Conservation (phyloP, 2,329 filamentous ascomycete species). For the Cladosporium oxysporum region DNA sequence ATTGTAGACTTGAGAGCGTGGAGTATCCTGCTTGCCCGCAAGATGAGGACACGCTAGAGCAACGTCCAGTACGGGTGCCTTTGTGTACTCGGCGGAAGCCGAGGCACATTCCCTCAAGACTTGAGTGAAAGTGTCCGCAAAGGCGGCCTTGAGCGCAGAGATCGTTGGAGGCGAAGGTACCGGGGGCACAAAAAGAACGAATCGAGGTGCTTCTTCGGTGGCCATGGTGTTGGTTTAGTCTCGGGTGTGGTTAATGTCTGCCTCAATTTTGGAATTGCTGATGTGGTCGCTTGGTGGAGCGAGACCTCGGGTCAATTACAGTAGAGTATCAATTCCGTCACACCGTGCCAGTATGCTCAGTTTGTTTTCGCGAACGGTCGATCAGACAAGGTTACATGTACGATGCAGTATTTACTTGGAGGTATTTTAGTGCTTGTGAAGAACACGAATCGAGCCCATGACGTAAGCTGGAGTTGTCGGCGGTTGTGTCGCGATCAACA, state of each 20-base stretch:
- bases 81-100: slow-evolving; percentile 34
- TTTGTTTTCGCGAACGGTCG: not conserved
- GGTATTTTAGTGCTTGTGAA: slow-evolving; percentile 2
- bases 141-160: slow-evolving; percentile 45
- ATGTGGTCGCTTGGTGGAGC: not conserved
- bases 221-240: slow-evolving; percentile 13
- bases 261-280: not conserved
- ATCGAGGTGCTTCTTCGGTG: slow-evolving; percentile 29
- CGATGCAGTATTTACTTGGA: not conserved
- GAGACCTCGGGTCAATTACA: not conserved
- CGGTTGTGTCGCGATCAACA: slow-evolving; percentile 4
- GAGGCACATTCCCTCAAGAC: slow-evolving; percentile 45
- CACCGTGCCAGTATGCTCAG: not conserved
- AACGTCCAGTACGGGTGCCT: slow-evolving; percentile 54
- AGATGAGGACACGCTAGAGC: slow-evolving; percentile 67
- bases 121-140: slow-evolving; percentile 44
- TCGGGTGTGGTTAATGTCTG: not conserved
- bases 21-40: slow-evolving; percentile 48
- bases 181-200: slow-evolving; percentile 50
- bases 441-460: not conserved
- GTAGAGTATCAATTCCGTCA: not conserved
- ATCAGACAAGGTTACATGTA: not conserved
- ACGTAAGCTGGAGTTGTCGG: slow-evolving; percentile 3
- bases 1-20: slow-evolving; percentile 62
- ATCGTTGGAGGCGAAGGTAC: slow-evolving; percentile 43